phyloP scores from a whole-genome alignment of 257 asterid genomes.

The Nicotiana attenuata region DNA sequence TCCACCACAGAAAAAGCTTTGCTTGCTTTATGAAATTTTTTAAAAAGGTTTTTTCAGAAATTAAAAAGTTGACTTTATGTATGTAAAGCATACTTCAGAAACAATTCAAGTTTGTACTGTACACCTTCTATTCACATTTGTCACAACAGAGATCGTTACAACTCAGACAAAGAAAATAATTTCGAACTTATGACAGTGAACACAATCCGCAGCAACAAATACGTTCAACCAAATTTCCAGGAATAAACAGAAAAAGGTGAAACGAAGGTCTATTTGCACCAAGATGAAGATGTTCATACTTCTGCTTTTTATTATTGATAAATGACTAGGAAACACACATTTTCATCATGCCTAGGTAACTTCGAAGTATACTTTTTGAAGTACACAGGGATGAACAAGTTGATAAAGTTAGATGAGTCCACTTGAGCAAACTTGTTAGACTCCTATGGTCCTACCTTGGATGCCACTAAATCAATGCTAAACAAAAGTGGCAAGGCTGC shows the following conservation, averaged over 20 bases:
- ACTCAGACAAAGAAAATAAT: not conserved
- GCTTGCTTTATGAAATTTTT: not conserved
- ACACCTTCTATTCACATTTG: not conserved
- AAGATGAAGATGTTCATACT: not conserved
- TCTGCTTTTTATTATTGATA: not conserved
- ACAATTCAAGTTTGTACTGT: not conserved
- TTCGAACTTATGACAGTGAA: not conserved
- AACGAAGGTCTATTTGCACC: not conserved
- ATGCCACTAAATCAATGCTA: not conserved
- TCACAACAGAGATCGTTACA: not conserved
- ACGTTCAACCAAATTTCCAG: not conserved
- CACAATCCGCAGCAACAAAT: not conserved
- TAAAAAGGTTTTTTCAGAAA: not conserved
- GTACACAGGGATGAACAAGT: not conserved
- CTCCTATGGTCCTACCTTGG: not conserved
- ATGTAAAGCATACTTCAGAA: not conserved
- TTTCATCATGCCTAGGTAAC: not conserved
- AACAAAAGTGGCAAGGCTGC: not conserved
- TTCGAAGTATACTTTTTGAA: not conserved
- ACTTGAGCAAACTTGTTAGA: not conserved
- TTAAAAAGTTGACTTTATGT: not conserved
- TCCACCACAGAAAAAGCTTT: not conserved
- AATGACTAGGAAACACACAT: not conserved
- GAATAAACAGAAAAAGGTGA: not conserved
- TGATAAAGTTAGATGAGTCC: not conserved